Evolutionary conservation across 139 green algal genomes (phyloP), one percentile per base, ranked within the genome.

Genomic region (Chlamydomonas sphaeroides): DNA sequence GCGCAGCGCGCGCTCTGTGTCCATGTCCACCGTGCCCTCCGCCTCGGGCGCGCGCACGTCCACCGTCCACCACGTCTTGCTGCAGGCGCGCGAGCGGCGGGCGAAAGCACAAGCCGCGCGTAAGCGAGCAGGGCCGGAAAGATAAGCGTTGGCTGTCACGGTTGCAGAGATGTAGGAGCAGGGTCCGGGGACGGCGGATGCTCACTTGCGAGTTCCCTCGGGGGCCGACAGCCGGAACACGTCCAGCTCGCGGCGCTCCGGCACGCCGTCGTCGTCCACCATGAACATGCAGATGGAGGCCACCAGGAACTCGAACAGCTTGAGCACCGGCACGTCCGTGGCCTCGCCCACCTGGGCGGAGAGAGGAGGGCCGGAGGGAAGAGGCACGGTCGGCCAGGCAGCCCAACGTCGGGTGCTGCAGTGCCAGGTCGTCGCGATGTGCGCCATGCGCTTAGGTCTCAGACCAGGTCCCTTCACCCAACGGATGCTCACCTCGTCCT

Each of bases 291-390:
- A 95, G 63, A 96, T 87, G 57, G 88, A 93, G 0, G 93, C 92
- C 28, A 92, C 91, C 74, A 96, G 84, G 84, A 96, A 96, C 89
- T 96, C 93, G 86, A 96, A 96, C 71, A 96, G 90, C 87, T 96
- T 96, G 28, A 96, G 87, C 66, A 95, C 85, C n/a, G 92, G 88
- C 32, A 93, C 80, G 45, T 93, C 87, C 38, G 80, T 88, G 26
- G 83, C 89, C 76, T 88, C 80, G 32, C 80, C 87, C 26, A 62
- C 63, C n/a, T n/a, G n/a, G n/a, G n/a, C n/a, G n/a, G n/a, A n/a
- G 48, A 63, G 68, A 30, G 42, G 25, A 11, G 57, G 48, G 67
- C 67, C 23, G 39, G 36, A 35, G 67, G 20, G 35, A 33, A 8
- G 33, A 5, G 38, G 39, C 67, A n/a, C 18, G 32, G n/a, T n/a